These are phyloP conservation scores for Penicillium macrosclerotiorum DNA, from an alignment of 495 filamentous ascomycete genomes.

Conservation along the genomic window DNA sequence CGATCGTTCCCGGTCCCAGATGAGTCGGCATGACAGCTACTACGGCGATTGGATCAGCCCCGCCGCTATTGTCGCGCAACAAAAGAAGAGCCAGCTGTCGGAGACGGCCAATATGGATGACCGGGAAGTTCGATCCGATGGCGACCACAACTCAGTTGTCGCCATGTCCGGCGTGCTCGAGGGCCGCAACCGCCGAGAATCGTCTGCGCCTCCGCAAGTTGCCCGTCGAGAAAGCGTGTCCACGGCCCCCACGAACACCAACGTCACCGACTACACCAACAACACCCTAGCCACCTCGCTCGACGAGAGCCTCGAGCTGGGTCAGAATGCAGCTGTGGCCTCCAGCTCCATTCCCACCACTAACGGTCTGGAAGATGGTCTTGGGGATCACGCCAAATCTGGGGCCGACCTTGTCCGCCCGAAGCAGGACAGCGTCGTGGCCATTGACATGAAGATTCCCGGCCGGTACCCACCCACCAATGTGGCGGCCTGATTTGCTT, in stretches of 20 bases:
- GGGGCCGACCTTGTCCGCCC: slow-evolving; percentile 16
- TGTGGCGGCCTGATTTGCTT: slow-evolving; percentile 27
- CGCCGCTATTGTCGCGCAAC: slow-evolving; percentile 21
- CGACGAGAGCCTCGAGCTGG: background rate
- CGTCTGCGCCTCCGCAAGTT: slow-evolving; percentile 23
- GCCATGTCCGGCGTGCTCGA: slow-evolving; percentile 23
- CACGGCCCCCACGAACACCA: slow-evolving; percentile 39
- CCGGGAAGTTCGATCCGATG: slow-evolving; percentile 22
- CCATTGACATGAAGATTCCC: slow-evolving; percentile 39
- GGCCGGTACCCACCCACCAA: slow-evolving; percentile 37
- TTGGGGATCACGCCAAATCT: background rate
- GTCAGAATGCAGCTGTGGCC: background rate
- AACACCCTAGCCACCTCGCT: slow-evolving; percentile 38
- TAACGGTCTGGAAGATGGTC: slow-evolving; percentile 1
- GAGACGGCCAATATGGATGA: slow-evolving; percentile 14
- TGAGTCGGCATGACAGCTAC: slow-evolving; percentile 36
- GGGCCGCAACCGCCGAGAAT: slow-evolving; percentile 26
- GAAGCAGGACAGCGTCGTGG: slow-evolving; percentile 29
- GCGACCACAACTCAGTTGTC: slow-evolving; percentile 19
- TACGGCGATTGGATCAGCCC: slow-evolving; percentile 46
- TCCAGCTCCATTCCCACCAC: background rate
- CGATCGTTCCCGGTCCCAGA: slow-evolving; percentile 11
- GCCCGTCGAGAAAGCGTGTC: slow-evolving; percentile 38
- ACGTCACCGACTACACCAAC: slow-evolving; percentile 36
- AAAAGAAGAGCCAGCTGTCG: slow-evolving; percentile 22